Evolutionary conservation across 768 basidiomycete species (phyloP), one percentile per base, ranked within the genome.

Genomic region (Leccinellum luteum): DNA sequence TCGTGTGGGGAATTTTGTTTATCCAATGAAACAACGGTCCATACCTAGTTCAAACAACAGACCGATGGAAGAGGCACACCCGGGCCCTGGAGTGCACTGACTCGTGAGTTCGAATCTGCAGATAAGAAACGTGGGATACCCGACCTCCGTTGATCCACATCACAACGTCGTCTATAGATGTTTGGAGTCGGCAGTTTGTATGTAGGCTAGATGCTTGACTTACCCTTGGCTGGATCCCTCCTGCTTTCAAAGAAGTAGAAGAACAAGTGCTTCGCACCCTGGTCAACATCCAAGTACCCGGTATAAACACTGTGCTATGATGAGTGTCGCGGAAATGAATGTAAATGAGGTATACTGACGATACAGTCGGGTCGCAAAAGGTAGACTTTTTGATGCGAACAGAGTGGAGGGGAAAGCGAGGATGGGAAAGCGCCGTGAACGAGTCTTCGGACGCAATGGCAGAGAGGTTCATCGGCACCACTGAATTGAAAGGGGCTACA

Each of bases 91-190:
- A 25, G 27, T 31, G 31, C 17, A 13, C 15, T 27, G 12, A 34
- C 1, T 9, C 12, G 14, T 54, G 23, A 56, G 52, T 30, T 47
- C 44, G 41, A 30, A 34, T 44, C 50, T 48, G 17, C 48, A 57
- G 31, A 23, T 38, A 12, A 54, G 51, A 50, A 25, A 19, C 17
- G 44, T 12, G n/a, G 6, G 28, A 25, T n/a, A 74, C 75, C 30
- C 73, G 72, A 73, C 71, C 85, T 71, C 84, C 85, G 51, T 86
- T 86, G 44, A 85, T 85, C 85, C 85, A 86, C 82, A 87, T 84
- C 73, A 86, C 77, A 27, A 85, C 80, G 69, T 86, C 84, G 64
- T 86, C 86, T 77, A 47, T 8, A 48, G 45, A 12, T 1, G 3
- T 15, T 45, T 25, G 32, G 17, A 14, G 30, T 58, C 13, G 17